Evolutionary conservation across 805 yeast species (phyloP).

Genomic region (Candida sonorensis): DNA sequence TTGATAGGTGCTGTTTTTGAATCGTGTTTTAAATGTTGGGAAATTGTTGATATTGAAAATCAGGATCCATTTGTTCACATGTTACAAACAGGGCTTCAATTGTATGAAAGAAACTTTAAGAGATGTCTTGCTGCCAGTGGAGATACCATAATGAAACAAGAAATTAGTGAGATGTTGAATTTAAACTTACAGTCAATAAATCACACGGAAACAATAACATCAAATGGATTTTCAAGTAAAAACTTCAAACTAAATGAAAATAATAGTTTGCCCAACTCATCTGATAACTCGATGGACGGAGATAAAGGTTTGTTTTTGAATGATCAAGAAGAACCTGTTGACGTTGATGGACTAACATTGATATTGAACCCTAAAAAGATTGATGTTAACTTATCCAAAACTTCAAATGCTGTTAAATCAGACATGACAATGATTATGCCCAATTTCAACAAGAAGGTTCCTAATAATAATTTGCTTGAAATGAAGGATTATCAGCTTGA

Average conservation of each 20-base stretch:
- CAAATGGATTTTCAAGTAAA: too few species aligned
- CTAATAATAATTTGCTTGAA: too few species aligned
- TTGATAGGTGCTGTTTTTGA: conserved; percentile 17
- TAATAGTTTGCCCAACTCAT: conserved; percentile 1
- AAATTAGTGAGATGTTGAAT: conserved; percentile 5
- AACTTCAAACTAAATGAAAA: too few species aligned
- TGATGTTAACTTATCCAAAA: conserved; percentile 1
- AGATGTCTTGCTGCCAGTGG: conserved; percentile 11
- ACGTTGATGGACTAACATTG: conserved; percentile 25
- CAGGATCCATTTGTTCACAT: conserved; percentile 7
- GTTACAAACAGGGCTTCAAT: conserved; percentile 8
- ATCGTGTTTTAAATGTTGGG: conserved; percentile 18
- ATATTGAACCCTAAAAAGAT: conserved; percentile 15
- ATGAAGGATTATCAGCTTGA: too few species aligned
- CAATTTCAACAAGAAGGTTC: conserved; percentile 8
- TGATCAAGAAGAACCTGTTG: conserved; percentile 2
- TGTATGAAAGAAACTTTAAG: conserved; percentile 10
- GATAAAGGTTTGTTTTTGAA: conserved; percentile 1
- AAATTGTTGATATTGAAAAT: conserved; percentile 10
- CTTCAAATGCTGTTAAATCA: conserved; percentile 11
- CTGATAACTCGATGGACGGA: conserved; percentile 6
- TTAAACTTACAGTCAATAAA: neutral
- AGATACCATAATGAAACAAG: conserved; percentile 7
- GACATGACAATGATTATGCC: conserved; percentile 36
- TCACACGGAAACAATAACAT: too few species aligned